Percentiles rank a stretch among this genome's conserved stretches.
These are phyloP conservation scores for Boletus eberwhitei DNA, from an alignment of 768 basidiomycete genomes.

Conservation along the genomic window DNA sequence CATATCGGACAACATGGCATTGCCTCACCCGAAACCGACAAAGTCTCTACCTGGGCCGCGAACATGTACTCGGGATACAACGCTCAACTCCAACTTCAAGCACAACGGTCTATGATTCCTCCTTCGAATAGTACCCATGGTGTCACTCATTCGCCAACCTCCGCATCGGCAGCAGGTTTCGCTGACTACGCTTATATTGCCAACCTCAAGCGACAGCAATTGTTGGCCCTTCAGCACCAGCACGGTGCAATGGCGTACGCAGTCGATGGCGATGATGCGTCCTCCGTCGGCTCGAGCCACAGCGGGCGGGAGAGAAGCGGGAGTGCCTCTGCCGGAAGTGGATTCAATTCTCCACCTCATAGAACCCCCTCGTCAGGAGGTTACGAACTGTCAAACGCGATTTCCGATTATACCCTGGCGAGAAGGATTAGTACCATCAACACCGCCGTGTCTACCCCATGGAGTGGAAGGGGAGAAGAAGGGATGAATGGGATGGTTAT, in stretches of 20 bases:
- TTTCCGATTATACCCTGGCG: slow-evolving; percentile 23
- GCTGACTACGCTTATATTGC: slow-evolving; percentile 24
- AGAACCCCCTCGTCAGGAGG: slow-evolving; percentile 27
- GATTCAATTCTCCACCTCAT: slow-evolving; percentile 31
- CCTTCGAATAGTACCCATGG: slow-evolving; percentile 41
- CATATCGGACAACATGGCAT: slow-evolving; percentile 23
- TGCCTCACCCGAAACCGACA: slow-evolving; percentile 23
- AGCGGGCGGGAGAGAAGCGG: slow-evolving; percentile 35
- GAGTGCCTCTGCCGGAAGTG: slow-evolving; percentile 35
- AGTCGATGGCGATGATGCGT: slow-evolving; percentile 37
- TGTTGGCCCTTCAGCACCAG: slow-evolving; percentile 34
- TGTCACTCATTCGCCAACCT: slow-evolving; percentile 20
- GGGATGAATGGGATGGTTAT: slow-evolving; percentile 34
- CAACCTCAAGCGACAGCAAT: slow-evolving; percentile 27
- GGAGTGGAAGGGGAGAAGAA: slow-evolving; percentile 27
- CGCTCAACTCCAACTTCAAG: slow-evolving; percentile 24
- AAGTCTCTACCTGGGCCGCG: slow-evolving; percentile 30
- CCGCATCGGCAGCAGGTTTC: slow-evolving; percentile 10
- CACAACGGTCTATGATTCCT: slow-evolving; percentile 39
- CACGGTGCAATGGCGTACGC: slow-evolving; percentile 23
- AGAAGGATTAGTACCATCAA: slow-evolving; percentile 27
- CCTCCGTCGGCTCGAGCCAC: slow-evolving; percentile 37
- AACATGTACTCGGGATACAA: slow-evolving; percentile 30
- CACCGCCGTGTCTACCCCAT: slow-evolving; percentile 22
- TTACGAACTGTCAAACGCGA: slow-evolving; percentile 36